phyloP scores from a whole-genome alignment of 2,329 filamentous ascomycete genomes.

The Ophioceras dolichostomum region DNA sequence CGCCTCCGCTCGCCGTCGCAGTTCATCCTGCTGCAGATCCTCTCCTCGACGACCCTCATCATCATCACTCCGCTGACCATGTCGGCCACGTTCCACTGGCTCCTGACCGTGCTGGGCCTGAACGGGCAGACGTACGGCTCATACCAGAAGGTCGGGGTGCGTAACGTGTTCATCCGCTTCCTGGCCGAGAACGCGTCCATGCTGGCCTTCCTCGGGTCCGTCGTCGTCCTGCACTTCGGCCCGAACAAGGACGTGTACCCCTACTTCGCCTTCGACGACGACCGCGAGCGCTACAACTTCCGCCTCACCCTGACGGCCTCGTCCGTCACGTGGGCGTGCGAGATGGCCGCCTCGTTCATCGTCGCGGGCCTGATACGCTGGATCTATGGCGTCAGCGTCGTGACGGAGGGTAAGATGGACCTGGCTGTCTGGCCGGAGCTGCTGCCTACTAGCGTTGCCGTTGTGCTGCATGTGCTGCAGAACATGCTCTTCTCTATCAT shows the following conservation, averaged over 20 bases:
- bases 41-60: conserved; percentile 52
- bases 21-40: conserved; percentile 52
- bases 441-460: conserved; percentile 51
- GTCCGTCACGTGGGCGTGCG: conserved; percentile 53
- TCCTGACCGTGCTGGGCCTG: conserved; percentile 39
- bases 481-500: conserved; percentile 64
- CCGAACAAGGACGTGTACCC: conserved; percentile 58
- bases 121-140: conserved; percentile 47
- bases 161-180: conserved; percentile 56
- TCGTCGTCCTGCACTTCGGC: conserved; percentile 54
- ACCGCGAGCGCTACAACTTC: conserved; percentile 44
- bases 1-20: conserved; percentile 52
- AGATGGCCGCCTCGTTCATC: conserved; percentile 48
- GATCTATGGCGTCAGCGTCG: conserved; percentile 49
- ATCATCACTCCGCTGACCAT: conserved; percentile 53
- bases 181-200: conserved; percentile 57
- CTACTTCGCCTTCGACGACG: conserved; percentile 40
- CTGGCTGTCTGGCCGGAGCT: conserved; percentile 55
- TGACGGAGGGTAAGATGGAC: conserved; percentile 51
- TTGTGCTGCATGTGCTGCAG: conserved; percentile 56
- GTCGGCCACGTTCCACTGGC: conserved; percentile 43
- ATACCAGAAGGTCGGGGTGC: conserved; percentile 53
- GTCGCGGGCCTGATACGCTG: conserved; percentile 45
- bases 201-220: conserved; percentile 54
- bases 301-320: conserved; percentile 51